Conservation (phyloP, 2,329 filamentous ascomycete genomes). For the Exophiala sp. region DNA sequence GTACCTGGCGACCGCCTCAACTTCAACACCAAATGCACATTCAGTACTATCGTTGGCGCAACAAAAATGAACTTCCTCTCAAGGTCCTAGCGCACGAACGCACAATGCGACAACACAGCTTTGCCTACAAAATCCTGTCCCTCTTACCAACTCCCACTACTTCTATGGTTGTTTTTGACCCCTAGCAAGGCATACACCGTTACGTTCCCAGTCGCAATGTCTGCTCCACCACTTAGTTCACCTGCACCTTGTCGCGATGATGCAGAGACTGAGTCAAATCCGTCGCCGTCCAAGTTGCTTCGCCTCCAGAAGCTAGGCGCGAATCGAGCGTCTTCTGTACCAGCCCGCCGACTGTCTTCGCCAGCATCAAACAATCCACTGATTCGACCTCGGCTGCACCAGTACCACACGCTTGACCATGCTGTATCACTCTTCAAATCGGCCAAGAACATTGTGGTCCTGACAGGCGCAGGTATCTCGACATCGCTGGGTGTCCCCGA, state of each 20-base stretch:
- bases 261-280: conserved; percentile 12
- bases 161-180: background rate
- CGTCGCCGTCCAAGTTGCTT: conserved; percentile 17
- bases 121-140: background rate
- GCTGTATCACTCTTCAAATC: conserved; percentile 69
- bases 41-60: background rate
- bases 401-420: conserved; percentile 83
- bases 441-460: conserved; percentile 78
- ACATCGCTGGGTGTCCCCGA: conserved; percentile 96
- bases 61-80: background rate
- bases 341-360: conserved; percentile 18
- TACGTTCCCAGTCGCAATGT: conserved; percentile 8
- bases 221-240: conserved; percentile 19
- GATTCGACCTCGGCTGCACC: conserved; percentile 29
- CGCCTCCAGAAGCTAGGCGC: conserved; percentile 15
- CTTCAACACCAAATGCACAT: background rate
- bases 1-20: background rate
- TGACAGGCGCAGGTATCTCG: conserved; percentile 94
- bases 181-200: background rate
- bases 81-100: too few species aligned
- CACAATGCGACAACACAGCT: background rate
- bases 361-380: conserved; percentile 13
- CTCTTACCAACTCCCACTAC: background rate
- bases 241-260: conserved; percentile 11
- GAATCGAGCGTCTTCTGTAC: conserved; percentile 18